phyloP scores from a whole-genome alignment of 208 protist species.

The Acanthamoeba quina region DNA sequence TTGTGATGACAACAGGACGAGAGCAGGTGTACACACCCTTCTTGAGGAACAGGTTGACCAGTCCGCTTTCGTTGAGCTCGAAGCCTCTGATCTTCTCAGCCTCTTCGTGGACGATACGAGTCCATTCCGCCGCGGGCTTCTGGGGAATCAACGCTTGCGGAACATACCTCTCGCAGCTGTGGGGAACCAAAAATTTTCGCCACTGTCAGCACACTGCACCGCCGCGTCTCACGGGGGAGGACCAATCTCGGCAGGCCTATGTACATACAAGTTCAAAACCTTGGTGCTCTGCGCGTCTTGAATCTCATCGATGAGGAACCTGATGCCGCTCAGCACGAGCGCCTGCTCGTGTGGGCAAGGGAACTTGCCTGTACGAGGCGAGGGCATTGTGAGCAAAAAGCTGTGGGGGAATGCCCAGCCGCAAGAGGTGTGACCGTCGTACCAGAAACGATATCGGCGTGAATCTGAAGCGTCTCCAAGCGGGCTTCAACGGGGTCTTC shows the following conservation, averaged over 20 bases:
- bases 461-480: slow-evolving; percentile 3
- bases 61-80: slow-evolving; percentile 1
- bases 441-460: background rate
- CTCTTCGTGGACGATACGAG: background rate
- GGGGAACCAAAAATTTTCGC: background rate
- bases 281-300: background rate
- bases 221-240: background rate
- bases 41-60: slow-evolving; percentile 16
- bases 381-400: too few relatives aligned
- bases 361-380: background rate
- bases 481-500: background rate
- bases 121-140: background rate
- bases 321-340: background rate
- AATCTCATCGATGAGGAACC: background rate
- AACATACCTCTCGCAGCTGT: background rate
- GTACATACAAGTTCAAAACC: slow-evolving; percentile 8
- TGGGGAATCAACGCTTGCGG: background rate
- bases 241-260: background rate
- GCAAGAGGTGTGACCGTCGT: background rate
- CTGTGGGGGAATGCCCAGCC: too few relatives aligned
- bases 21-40: background rate
- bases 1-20: background rate
- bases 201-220: too few relatives aligned
- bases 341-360: background rate
- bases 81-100: background rate